Evolutionary conservation across 2,329 filamentous ascomycete genomes (phyloP).

Genomic region (Exophiala sp.): DNA sequence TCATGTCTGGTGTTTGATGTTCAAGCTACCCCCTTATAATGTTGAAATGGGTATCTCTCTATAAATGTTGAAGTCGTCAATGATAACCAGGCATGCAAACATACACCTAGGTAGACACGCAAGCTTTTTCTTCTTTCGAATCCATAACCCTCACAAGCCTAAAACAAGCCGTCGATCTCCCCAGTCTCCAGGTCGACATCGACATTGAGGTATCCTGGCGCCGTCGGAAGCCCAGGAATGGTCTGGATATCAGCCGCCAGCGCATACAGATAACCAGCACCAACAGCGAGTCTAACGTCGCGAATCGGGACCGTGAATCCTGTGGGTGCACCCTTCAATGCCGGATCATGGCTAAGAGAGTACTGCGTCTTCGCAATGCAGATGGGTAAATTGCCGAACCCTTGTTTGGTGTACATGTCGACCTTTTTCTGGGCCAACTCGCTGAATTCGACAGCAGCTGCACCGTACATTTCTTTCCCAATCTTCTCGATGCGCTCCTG

Average conservation of each 20-base stretch:
- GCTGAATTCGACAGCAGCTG: slow-evolving; percentile 81
- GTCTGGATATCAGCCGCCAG: slow-evolving; percentile 97
- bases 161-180: slow-evolving; percentile 85
- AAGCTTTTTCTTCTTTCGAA: background rate
- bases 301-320: slow-evolving; percentile 93
- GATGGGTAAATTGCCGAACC: slow-evolving; percentile 86
- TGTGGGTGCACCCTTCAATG: slow-evolving; percentile 87
- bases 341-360: slow-evolving; percentile 85
- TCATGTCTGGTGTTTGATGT: slow-evolving; percentile 33
- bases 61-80: slow-evolving; percentile 8
- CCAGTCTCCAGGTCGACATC: slow-evolving; percentile 76
- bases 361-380: slow-evolving; percentile 99
- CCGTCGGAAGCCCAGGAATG: slow-evolving; percentile 90
- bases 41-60: slow-evolving; percentile 11
- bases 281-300: slow-evolving; percentile 88
- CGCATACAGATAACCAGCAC: slow-evolving; percentile 90
- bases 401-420: slow-evolving; percentile 86
- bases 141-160: background rate
- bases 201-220: slow-evolving; percentile 91
- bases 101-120: background rate
- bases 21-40: slow-evolving; percentile 3
- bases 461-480: slow-evolving; percentile 90
- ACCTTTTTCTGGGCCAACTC: slow-evolving; percentile 94
- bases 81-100: background rate
- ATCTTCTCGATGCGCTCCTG: slow-evolving; percentile 89